A percentile compares a stretch with the other conserved stretches of the same genome.
Evolutionary conservation across 1,284 basidiomycete species (phyloP).

Genomic region (Papiliotrema fonsecae): DNA sequence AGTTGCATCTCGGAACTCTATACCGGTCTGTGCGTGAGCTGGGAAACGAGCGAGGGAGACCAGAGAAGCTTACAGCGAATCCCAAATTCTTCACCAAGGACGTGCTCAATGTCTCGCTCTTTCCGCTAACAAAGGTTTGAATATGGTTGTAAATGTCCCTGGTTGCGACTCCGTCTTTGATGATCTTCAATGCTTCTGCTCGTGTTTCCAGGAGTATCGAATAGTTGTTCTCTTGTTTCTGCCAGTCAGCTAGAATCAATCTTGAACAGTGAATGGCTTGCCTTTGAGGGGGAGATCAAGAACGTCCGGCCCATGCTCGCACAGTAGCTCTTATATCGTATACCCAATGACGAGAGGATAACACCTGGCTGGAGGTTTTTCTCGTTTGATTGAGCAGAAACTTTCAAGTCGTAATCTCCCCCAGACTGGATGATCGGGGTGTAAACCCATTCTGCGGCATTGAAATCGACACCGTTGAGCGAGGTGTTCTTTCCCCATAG

Average conservation of each 20-base stretch:
- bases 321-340: slow-evolving; percentile 91
- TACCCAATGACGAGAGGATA: slow-evolving; percentile 78
- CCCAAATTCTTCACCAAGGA: slow-evolving; percentile 86
- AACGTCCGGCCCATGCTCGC: slow-evolving; percentile 88
- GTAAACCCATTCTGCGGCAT: slow-evolving; percentile 85
- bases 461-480: slow-evolving; percentile 78
- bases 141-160: slow-evolving; percentile 79
- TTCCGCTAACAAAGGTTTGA: slow-evolving; percentile 65
- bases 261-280: slow-evolving; percentile 43
- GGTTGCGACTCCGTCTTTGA: slow-evolving; percentile 73
- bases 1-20: slow-evolving; percentile 88
- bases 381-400: slow-evolving; percentile 75
- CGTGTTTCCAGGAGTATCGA: slow-evolving; percentile 73
- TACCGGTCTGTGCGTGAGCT: slow-evolving; percentile 62
- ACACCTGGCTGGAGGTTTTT: slow-evolving; percentile 88
- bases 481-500: slow-evolving; percentile 73
- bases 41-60: slow-evolving; percentile 11
- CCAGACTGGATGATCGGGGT: slow-evolving; percentile 93
- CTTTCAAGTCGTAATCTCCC: slow-evolving; percentile 83
- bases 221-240: slow-evolving; percentile 85
- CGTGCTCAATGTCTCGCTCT: slow-evolving; percentile 75
- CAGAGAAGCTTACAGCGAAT: slow-evolving; percentile 63
- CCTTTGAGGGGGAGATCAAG: slow-evolving; percentile 87
- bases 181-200: slow-evolving; percentile 64
- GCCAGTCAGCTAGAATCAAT: slow-evolving; percentile 2